Evolutionary conservation across 176 grass and related monocot species (phyloP).

Genomic region (Raddia distichophylla): DNA sequence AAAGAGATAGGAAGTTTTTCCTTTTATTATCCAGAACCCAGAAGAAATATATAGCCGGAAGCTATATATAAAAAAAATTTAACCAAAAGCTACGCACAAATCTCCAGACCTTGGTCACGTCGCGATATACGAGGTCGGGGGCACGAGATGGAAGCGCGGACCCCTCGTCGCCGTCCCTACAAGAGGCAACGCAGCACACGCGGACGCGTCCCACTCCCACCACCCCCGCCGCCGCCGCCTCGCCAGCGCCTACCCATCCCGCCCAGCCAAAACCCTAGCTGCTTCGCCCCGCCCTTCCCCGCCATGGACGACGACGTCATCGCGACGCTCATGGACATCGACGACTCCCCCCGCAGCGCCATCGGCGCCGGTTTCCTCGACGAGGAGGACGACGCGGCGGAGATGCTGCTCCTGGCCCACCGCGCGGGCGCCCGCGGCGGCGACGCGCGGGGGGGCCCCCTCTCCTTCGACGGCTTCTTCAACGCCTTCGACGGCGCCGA

Average conservation of each 20-base stretch:
- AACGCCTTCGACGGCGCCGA: slow-evolving; percentile 62
- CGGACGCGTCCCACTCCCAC: background rate
- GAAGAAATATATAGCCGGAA: no score
- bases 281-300: background rate
- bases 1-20: no score
- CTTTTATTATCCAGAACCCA: no score
- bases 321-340: slow-evolving; percentile 63
- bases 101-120: slow-evolving; percentile 24
- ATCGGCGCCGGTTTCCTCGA: slow-evolving; percentile 35
- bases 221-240: background rate
- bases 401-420: slow-evolving; percentile 28
- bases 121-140: background rate
- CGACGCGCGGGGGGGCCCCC: slow-evolving; percentile 32
- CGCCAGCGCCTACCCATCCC: background rate
- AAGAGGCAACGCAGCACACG: slow-evolving; percentile 37
- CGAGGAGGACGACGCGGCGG: slow-evolving; percentile 51
- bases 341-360: slow-evolving; percentile 49
- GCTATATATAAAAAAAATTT: background rate
- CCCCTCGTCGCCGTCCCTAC: slow-evolving; percentile 12
- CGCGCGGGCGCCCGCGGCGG: background rate
- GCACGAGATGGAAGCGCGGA: slow-evolving; percentile 25
- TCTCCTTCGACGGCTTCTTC: slow-evolving; percentile 47
- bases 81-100: slow-evolving; percentile 6
- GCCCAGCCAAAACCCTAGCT: slow-evolving; percentile 41
- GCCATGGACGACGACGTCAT: slow-evolving; percentile 54